A percentile compares a stretch with the other conserved stretches of the same genome.
Evolutionary conservation across 768 basidiomycete species (phyloP).

Genomic region (Pleurotus cornucopiae): DNA sequence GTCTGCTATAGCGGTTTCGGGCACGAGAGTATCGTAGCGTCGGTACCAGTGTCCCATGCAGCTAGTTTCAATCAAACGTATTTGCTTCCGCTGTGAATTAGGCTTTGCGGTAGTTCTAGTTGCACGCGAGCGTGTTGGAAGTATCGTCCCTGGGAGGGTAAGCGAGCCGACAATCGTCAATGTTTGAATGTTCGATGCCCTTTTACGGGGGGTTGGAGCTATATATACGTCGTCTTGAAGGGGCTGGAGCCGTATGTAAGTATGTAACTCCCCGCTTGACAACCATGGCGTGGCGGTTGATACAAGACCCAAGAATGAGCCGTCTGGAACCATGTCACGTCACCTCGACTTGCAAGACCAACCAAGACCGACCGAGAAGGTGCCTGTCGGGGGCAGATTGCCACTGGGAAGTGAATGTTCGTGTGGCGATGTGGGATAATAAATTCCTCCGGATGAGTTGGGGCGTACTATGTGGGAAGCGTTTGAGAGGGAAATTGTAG

Average conservation of each 20-base stretch:
- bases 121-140: constrained; percentile 1
- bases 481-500: background rate
- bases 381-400: background rate
- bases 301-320: no score
- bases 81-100: constrained; percentile 2
- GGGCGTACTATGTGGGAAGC: background rate
- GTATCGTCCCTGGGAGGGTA: constrained; percentile 5
- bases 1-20: constrained; percentile 8
- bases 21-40: background rate
- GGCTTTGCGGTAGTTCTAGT: constrained; percentile 6
- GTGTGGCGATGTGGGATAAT: background rate
- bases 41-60: background rate
- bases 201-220: no score
- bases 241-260: no score
- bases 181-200: background rate
- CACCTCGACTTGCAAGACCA: no score
- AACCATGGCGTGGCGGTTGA: no score
- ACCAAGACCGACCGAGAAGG: background rate
- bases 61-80: constrained; percentile 1
- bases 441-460: background rate
- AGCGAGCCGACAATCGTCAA: background rate
- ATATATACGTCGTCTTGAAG: no score
- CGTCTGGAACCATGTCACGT: no score
- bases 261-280: no score
- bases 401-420: background rate